Conservation (phyloP, 164 flowering plant species). For the Amborella trichopoda region DNA sequence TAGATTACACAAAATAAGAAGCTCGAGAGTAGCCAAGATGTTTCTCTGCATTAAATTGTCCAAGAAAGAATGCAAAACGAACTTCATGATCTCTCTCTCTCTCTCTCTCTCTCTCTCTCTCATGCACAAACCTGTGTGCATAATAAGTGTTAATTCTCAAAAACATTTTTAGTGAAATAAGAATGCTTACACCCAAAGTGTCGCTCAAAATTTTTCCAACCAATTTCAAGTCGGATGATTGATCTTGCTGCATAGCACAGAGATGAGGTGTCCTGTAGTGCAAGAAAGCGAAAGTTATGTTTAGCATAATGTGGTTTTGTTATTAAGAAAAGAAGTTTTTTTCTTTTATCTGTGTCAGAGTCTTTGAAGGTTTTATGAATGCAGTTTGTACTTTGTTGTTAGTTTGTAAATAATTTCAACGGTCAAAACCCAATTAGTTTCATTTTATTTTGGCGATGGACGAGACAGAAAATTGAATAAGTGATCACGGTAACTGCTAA, state of each 20-base stretch:
- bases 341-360: background rate
- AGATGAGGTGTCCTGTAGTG: slow-evolving; percentile 87
- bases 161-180: background rate
- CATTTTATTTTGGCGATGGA: background rate
- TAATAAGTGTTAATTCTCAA: background rate
- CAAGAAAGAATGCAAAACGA: background rate
- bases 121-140: background rate
- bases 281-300: background rate
- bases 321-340: background rate
- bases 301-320: background rate
- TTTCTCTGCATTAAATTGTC: background rate
- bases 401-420: background rate
- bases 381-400: background rate
- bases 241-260: slow-evolving; percentile 95
- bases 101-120: background rate
- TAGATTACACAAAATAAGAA: background rate
- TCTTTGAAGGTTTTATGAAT: background rate
- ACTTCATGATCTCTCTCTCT: background rate
- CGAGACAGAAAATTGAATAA: too few species aligned
- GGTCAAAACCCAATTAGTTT: background rate
- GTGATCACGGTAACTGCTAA: too few species aligned
- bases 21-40: too few species aligned
- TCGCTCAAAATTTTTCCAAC: slow-evolving; percentile 75
- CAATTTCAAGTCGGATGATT: slow-evolving; percentile 68
- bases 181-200: slow-evolving; percentile 53